Conservation (phyloP, 225 moss, liverwort and hornwort species). For the Marchantia paleacea region DNA sequence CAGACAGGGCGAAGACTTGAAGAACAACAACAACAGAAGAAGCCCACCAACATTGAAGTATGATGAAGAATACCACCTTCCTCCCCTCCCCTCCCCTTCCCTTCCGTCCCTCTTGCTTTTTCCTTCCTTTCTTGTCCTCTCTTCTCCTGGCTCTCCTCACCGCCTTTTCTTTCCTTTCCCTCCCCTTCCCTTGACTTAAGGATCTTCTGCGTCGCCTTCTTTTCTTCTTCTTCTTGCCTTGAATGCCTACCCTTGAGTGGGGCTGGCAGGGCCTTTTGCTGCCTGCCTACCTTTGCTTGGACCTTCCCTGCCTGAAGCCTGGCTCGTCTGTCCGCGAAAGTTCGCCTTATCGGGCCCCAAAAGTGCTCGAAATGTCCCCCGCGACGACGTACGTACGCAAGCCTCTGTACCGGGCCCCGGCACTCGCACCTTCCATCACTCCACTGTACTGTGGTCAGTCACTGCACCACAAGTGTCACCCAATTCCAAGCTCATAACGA, state of each 20-base stretch:
- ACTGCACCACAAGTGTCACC: too few relatives aligned
- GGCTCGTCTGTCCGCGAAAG: slow-evolving; percentile 6
- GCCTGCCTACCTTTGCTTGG: neutral
- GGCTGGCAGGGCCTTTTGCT: neutral
- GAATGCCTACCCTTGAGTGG: too few relatives aligned
- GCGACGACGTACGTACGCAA: neutral
- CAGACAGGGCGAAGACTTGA: neutral
- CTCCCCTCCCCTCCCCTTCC: neutral
- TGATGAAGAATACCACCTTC: neutral
- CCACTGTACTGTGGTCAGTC: too few relatives aligned
- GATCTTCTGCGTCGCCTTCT: neutral
- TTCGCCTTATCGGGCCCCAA: slow-evolving; percentile 2
- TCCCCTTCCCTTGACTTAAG: neutral
- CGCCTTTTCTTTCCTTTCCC: neutral
- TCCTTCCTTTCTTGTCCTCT: neutral
- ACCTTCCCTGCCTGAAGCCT: neutral
- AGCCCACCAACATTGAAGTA: neutral
- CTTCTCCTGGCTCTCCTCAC: slow-evolving; percentile 4
- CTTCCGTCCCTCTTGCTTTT: neutral
- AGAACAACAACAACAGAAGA: neutral
- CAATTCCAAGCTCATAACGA: too few relatives aligned
- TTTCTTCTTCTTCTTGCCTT: too few relatives aligned
- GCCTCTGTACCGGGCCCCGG: too few relatives aligned
- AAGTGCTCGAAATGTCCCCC: neutral
- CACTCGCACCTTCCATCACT: too few relatives aligned